A percentile compares a stretch with the other conserved stretches of the same genome.
These are phyloP conservation scores for Termitomyces sp. DNA, from an alignment of 768 basidiomycete genomes.

Conservation along the genomic window DNA sequence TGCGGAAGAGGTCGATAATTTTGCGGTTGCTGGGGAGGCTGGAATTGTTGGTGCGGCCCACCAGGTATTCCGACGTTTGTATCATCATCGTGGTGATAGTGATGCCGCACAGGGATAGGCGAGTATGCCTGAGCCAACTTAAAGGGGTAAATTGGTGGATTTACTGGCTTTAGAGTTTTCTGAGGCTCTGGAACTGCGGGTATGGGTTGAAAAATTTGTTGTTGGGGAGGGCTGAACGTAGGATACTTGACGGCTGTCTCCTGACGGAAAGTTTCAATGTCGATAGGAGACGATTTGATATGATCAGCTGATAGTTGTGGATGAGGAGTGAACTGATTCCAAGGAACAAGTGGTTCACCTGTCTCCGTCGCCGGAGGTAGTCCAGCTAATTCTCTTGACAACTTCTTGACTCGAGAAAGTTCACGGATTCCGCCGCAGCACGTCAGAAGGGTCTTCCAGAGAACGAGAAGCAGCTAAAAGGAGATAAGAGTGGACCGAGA, in stretches of 20 bases:
- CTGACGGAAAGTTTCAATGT: conserved; percentile 83
- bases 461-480: conserved; percentile 75
- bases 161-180: conserved; percentile 23
- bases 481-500: conserved; percentile 8
- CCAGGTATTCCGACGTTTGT: conserved; percentile 32
- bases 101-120: conserved; percentile 90
- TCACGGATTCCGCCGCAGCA: conserved; percentile 94
- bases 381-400: conserved; percentile 81
- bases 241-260: conserved; percentile 96
- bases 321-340: background rate
- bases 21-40: conserved; percentile 23
- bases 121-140: conserved; percentile 88
- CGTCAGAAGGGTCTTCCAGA: conserved; percentile 92
- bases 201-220: conserved; percentile 27
- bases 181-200: conserved; percentile 24
- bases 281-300: conserved; percentile 88
- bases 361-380: conserved; percentile 53
- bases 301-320: conserved; percentile 38
- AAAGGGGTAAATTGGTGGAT: conserved; percentile 37
- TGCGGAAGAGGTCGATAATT: conserved; percentile 47
- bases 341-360: conserved; percentile 17
- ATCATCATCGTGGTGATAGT: conserved; percentile 88
- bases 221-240: conserved; percentile 70
- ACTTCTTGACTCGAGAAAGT: conserved; percentile 71
- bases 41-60: conserved; percentile 30